These are phyloP conservation scores for Priceomyces carsonii DNA, from an alignment of 805 yeast genomes.

Conservation along the genomic window DNA sequence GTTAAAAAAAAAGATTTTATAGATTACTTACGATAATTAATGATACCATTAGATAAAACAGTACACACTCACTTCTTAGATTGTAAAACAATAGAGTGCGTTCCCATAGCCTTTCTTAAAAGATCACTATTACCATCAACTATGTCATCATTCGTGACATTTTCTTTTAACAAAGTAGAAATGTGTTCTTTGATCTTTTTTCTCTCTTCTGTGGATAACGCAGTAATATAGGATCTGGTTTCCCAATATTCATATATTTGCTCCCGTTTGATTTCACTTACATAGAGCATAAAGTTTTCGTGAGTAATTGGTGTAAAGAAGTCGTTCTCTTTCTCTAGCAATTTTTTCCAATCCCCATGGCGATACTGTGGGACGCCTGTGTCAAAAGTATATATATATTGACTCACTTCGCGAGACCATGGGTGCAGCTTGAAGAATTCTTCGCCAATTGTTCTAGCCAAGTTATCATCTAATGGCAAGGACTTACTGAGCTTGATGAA, in stretches of 20 bases:
- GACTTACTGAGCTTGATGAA: neutral
- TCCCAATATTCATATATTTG: constrained; percentile 52
- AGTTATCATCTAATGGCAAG: neutral
- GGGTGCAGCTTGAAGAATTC: constrained; percentile 21
- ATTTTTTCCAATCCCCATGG: constrained; percentile 46
- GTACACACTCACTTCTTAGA: constrained; percentile 13
- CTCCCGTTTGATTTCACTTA: constrained; percentile 30
- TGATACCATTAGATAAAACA: neutral
- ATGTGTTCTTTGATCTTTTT: constrained; percentile 27
- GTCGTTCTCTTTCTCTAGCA: constrained; percentile 23
- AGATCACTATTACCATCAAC: constrained; percentile 9
- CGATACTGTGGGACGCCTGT: constrained; percentile 58
- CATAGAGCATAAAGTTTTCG: constrained; percentile 33
- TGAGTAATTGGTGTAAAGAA: constrained; percentile 33
- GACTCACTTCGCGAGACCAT: constrained; percentile 40
- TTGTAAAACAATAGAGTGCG: constrained; percentile 20
- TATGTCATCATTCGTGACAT: constrained; percentile 13
- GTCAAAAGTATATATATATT: constrained; percentile 38
- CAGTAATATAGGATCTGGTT: constrained; percentile 56
- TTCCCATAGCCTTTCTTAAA: constrained; percentile 26
- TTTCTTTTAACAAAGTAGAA: constrained; percentile 24
- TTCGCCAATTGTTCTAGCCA: constrained; percentile 7
- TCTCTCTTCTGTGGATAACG: constrained; percentile 38
- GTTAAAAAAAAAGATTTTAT: no score
- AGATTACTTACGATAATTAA: no score